Evolutionary conservation across 2,329 filamentous ascomycete species (phyloP).

Genomic region (Cyphellophora europaea): DNA sequence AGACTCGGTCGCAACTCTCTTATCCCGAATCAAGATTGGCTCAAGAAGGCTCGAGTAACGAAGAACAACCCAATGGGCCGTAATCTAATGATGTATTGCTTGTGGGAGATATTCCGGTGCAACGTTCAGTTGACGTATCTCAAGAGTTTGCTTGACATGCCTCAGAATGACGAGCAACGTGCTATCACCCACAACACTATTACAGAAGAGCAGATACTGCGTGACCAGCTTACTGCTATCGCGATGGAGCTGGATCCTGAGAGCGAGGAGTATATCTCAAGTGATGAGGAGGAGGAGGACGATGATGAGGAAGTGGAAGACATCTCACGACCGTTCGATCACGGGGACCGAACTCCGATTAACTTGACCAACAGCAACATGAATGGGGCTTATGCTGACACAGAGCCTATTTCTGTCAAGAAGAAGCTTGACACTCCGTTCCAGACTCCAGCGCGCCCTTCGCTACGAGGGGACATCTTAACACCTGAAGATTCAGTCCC

Average conservation of each 20-base stretch:
- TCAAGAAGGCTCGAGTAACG: constrained; percentile 1
- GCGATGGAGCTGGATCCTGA: constrained; percentile 9
- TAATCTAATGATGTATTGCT: constrained; percentile 12
- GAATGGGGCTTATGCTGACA: too few species aligned
- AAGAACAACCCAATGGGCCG: constrained; percentile 10
- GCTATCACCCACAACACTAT: constrained; percentile 9
- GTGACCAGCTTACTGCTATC: constrained; percentile 12
- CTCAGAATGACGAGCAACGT: neutral
- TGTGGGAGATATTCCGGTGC: constrained; percentile 8
- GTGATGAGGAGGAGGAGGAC: neutral
- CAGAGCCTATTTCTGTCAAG: too few species aligned
- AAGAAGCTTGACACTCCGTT: too few species aligned
- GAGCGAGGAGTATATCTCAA: neutral
- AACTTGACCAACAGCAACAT: too few species aligned
- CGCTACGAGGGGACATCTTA: too few species aligned
- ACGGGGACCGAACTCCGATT: too few species aligned
- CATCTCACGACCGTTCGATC: too few species aligned
- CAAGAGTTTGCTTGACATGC: neutral
- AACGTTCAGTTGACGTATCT: neutral
- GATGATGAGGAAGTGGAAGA: neutral
- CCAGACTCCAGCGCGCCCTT: too few species aligned
- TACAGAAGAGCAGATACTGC: constrained; percentile 9
- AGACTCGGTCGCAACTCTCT: neutral
- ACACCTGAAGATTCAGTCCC: too few species aligned
- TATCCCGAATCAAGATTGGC: constrained; percentile 11